phyloP scores from a whole-genome alignment of 371 early-diverging fungal genomes.

The Mortierella sp. region DNA sequence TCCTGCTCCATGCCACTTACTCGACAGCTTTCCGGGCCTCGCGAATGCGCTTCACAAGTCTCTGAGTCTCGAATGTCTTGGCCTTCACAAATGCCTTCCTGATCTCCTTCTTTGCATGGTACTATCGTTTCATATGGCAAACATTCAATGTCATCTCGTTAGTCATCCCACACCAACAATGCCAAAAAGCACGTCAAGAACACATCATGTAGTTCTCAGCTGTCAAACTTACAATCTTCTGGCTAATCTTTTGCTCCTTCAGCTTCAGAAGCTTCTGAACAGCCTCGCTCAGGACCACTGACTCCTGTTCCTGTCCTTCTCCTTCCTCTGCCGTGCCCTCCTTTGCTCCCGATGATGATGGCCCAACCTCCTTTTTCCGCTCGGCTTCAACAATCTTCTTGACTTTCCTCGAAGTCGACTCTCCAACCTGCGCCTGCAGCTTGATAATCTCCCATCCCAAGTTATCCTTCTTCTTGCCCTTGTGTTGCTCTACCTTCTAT shows the following conservation, averaged over 20 bases:
- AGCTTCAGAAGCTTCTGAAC: constrained; percentile 31
- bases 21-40: constrained; percentile 40
- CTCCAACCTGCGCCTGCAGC: constrained; percentile 61
- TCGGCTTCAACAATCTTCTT: constrained; percentile 44
- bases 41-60: constrained; percentile 42
- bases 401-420: constrained; percentile 52
- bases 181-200: neutral
- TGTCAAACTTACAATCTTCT: constrained; percentile 42
- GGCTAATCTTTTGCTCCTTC: constrained; percentile 63
- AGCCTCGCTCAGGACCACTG: constrained; percentile 8
- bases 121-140: constrained; percentile 15
- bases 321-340: constrained; percentile 30
- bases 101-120: constrained; percentile 52
- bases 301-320: constrained; percentile 43
- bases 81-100: constrained; percentile 47
- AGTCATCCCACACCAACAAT: neutral
- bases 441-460: constrained; percentile 53
- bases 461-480: constrained; percentile 48
- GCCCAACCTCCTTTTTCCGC: constrained; percentile 27
- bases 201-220: no score
- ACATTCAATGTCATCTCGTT: neutral
- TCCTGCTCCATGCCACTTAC: constrained; percentile 23
- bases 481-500: constrained; percentile 13
- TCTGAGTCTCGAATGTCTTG: constrained; percentile 40
- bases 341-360: neutral